These are phyloP conservation scores for Cicer bijugum DNA, from an alignment of 306 rosid species.

Conservation along the genomic window DNA sequence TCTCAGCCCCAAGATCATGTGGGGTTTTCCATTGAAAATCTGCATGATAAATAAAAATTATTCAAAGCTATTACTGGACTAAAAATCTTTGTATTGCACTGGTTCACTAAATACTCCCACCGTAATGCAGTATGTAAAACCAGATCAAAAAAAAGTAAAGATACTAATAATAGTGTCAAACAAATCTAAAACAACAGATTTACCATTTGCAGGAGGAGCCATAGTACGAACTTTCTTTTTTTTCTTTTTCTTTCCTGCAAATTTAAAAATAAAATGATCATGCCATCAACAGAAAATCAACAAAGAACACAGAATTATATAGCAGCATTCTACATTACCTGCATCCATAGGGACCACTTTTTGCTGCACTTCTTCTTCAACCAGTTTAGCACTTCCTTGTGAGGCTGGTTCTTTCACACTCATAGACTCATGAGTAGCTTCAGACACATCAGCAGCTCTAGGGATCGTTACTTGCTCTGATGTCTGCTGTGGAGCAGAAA, in stretches of 20 bases:
- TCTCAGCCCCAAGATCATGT: conserved; percentile 74
- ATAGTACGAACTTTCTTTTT: conserved; percentile 78
- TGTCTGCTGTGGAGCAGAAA: conserved; percentile 59
- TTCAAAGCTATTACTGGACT: neutral
- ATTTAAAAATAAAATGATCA: conserved; percentile 34
- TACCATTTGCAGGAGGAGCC: conserved; percentile 67
- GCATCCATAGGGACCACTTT: conserved; percentile 73
- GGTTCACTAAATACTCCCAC: conserved; percentile 25
- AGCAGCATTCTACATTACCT: conserved; percentile 64
- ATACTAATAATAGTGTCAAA: neutral
- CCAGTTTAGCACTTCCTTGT: conserved; percentile 83
- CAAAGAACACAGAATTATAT: neutral
- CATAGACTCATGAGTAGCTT: conserved; percentile 89
- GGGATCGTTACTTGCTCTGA: conserved; percentile 61
- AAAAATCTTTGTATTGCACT: conserved; percentile 15
- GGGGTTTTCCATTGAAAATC: conserved; percentile 86
- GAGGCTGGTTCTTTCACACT: conserved; percentile 85
- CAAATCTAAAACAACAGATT: neutral
- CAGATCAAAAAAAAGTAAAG: neutral
- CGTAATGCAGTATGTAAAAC: neutral
- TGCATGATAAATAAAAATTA: conserved; percentile 52
- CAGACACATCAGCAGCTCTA: conserved; percentile 70
- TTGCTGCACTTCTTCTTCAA: conserved; percentile 98
- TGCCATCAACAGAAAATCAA: conserved; percentile 18
- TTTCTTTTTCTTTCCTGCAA: conserved; percentile 89